Conservation (phyloP, 192 early-diverging fungal species). For the Linnemannia zychae region DNA sequence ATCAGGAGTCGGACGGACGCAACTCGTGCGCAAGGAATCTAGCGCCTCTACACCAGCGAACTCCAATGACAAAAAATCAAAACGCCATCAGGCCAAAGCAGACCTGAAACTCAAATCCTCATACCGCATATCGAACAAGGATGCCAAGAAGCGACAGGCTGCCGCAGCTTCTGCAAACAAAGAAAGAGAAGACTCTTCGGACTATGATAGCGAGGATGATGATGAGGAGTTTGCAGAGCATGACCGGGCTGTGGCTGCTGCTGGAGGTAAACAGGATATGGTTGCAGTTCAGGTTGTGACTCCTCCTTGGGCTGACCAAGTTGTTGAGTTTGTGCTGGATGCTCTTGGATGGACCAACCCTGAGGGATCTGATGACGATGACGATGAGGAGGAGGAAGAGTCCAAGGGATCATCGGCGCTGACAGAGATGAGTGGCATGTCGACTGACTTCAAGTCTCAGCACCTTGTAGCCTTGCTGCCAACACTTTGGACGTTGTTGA, state of each 20-base stretch:
- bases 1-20: conserved; percentile 49
- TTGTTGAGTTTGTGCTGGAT: conserved; percentile 70
- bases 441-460: conserved; percentile 58
- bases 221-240: conserved; percentile 8
- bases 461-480: conserved; percentile 62
- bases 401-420: not conserved
- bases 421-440: conserved; percentile 46
- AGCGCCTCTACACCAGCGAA: not conserved
- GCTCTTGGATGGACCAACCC: conserved; percentile 60
- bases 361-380: conserved; percentile 9
- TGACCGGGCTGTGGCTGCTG: not conserved
- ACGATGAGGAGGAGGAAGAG: not conserved
- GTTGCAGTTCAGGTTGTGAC: conserved; percentile 32
- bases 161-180: not conserved
- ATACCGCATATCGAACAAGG: conserved; percentile 36
- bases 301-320: conserved; percentile 62
- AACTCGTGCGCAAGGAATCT: conserved; percentile 19
- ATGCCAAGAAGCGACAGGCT: conserved; percentile 24
- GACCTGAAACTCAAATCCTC: conserved; percentile 18
- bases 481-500: conserved; percentile 66
- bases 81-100: conserved; percentile 8
- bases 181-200: conserved; percentile 11
- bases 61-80: not conserved
- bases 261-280: conserved; percentile 15
- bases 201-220: conserved; percentile 44